Conservation (phyloP, 495 filamentous ascomycete species). For the Penicillium ochrochloron region DNA sequence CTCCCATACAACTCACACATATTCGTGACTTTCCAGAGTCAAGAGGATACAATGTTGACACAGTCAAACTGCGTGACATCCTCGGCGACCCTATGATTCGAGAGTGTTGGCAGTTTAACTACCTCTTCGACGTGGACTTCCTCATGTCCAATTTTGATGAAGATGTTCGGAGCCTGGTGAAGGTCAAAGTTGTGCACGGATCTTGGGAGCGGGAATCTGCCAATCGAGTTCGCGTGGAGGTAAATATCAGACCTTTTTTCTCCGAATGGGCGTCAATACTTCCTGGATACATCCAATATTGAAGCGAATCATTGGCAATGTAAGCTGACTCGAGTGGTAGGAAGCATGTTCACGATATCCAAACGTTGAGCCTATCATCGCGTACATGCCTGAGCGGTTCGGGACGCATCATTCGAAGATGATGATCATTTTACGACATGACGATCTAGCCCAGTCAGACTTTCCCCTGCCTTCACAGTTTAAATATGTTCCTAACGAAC, state of each 20-base stretch:
- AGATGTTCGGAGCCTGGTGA: constrained; percentile 66
- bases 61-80: constrained; percentile 70
- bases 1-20: constrained; percentile 75
- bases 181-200: constrained; percentile 81
- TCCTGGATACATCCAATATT: neutral
- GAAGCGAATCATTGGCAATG: neutral
- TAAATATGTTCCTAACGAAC: neutral
- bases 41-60: constrained; percentile 63
- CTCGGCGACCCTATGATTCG: constrained; percentile 80
- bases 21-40: constrained; percentile 66
- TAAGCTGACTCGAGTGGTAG: constrained; percentile 29
- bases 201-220: constrained; percentile 80
- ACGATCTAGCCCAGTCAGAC: constrained; percentile 70
- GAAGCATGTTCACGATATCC: constrained; percentile 63
- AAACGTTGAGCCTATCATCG: constrained; percentile 73
- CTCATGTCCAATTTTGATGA: constrained; percentile 70
- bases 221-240: constrained; percentile 63
- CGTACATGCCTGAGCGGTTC: constrained; percentile 84
- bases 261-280: neutral
- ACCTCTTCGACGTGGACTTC: constrained; percentile 80
- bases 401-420: constrained; percentile 91
- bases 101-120: constrained; percentile 93
- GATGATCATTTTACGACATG: constrained; percentile 78
- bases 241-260: constrained; percentile 35
- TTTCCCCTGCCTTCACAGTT: neutral